Evolutionary conservation across 805 yeast genomes (phyloP).

Genomic region (Maudiozyma barnettii): DNA sequence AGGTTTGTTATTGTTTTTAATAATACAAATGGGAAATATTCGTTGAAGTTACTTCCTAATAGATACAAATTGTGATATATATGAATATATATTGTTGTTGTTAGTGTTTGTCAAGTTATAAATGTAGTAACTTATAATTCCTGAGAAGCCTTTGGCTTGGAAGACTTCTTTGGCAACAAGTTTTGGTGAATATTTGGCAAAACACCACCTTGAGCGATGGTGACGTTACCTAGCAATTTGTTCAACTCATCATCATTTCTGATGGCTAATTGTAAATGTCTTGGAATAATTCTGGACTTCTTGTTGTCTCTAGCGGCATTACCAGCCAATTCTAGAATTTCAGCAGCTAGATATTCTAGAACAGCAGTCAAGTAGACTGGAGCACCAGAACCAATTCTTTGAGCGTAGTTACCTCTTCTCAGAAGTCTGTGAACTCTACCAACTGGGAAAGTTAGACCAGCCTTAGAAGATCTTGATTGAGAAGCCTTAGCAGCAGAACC

Average conservation of each 20-base stretch:
- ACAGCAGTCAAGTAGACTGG: conserved; percentile 97
- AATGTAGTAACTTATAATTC: conserved; percentile 38
- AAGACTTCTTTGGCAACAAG: conserved; percentile 74
- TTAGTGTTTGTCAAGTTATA: neutral
- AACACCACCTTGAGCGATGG: conserved; percentile 99
- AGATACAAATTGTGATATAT: neutral
- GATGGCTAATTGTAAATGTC: conserved; percentile 97
- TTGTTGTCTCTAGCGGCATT: conserved; percentile 99
- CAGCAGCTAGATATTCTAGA: conserved; percentile 94
- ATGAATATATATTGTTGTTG: neutral
- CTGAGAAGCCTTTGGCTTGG: conserved; percentile 55
- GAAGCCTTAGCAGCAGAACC: conserved; percentile 91
- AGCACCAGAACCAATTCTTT: conserved; percentile 98
- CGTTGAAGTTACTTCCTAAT: neutral
- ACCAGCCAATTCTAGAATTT: conserved; percentile 96
- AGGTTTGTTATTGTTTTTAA: no score
- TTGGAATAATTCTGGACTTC: conserved; percentile 97
- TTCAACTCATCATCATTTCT: conserved; percentile 98
- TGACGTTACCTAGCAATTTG: conserved; percentile 85
- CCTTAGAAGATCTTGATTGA: conserved; percentile 96
- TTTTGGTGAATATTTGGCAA: conserved; percentile 93
- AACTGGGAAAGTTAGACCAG: conserved; percentile 98
- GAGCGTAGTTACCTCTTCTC: conserved; percentile 96
- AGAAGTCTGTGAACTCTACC: conserved; percentile 97
- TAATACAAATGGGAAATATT: no score